Conservation (phyloP, 2,329 filamentous ascomycete species). For the Penicillium verrucosum region DNA sequence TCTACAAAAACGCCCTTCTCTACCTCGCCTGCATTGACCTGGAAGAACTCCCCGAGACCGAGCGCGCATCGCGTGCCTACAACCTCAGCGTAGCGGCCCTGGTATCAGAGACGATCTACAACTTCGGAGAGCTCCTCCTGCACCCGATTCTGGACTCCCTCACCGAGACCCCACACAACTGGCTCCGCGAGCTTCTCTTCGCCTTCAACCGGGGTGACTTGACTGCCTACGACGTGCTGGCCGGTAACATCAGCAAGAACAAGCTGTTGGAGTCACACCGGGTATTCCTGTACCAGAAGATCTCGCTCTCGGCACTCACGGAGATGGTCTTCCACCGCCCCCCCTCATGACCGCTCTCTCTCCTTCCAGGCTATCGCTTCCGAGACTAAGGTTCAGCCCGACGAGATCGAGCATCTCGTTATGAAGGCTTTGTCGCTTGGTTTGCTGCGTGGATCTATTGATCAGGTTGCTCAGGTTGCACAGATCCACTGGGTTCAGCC, state of each 20-base stretch:
- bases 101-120: conserved; percentile 94
- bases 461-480: conserved; percentile 91
- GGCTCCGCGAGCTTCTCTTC: conserved; percentile 93
- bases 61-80: conserved; percentile 81
- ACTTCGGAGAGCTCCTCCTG: conserved; percentile 97
- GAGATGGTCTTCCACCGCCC: conserved; percentile 95
- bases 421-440: conserved; percentile 99
- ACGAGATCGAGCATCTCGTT: conserved; percentile 95
- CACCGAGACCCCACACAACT: conserved; percentile 68
- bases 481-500: conserved; percentile 99
- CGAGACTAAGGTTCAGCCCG: conserved; percentile 85
- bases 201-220: conserved; percentile 97
- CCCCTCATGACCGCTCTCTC: conserved; percentile 93
- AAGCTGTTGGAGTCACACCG: conserved; percentile 74
- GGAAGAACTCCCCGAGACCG: conserved; percentile 65
- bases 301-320: conserved; percentile 91
- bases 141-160: conserved; percentile 93
- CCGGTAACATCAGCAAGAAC: conserved; percentile 76
- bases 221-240: conserved; percentile 77
- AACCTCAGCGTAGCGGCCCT: conserved; percentile 90
- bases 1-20: conserved; percentile 95
- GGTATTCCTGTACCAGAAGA: conserved; percentile 90
- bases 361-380: conserved; percentile 81
- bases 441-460: conserved; percentile 84
- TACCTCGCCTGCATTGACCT: conserved; percentile 96